Conservation (phyloP, 2,329 filamentous ascomycete species). For the Davidsoniella virescens region DNA sequence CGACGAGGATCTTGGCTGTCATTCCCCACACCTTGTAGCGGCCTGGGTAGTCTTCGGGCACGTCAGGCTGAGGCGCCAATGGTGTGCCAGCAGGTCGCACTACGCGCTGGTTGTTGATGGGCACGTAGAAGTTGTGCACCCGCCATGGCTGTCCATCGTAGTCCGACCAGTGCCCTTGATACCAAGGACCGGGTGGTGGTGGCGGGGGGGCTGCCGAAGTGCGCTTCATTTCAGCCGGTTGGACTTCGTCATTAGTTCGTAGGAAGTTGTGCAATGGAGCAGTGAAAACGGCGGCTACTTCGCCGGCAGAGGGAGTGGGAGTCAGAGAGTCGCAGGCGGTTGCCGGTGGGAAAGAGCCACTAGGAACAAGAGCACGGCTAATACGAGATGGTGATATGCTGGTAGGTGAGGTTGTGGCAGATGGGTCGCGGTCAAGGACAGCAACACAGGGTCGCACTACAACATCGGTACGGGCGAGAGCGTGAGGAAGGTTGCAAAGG, state of each 20-base stretch:
- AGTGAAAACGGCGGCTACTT: slow-evolving; percentile 88
- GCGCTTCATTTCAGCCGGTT: too few species aligned
- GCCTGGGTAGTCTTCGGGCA: slow-evolving; percentile 24
- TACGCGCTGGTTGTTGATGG: slow-evolving; percentile 54
- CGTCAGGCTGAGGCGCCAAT: slow-evolving; percentile 14
- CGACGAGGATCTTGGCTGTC: slow-evolving; percentile 81
- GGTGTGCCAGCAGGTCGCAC: slow-evolving; percentile 32
- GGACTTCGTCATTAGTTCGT: slow-evolving; percentile 30
- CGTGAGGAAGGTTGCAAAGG: slow-evolving; percentile 67
- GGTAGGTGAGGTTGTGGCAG: slow-evolving; percentile 21
- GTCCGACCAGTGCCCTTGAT: slow-evolving; percentile 64
- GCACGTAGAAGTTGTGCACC: slow-evolving; percentile 86
- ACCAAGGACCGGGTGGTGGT: slow-evolving; percentile 52
- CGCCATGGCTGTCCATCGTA: slow-evolving; percentile 69
- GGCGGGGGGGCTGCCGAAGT: slow-evolving; percentile 20
- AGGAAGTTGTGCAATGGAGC: slow-evolving; percentile 79
- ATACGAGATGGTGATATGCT: background rate
- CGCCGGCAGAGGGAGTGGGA: slow-evolving; percentile 68
- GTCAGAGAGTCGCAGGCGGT: slow-evolving; percentile 42
- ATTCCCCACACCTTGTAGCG: slow-evolving; percentile 86
- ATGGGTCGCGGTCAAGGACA: slow-evolving; percentile 47
- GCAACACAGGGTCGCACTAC: slow-evolving; percentile 63
- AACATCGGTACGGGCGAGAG: slow-evolving; percentile 55
- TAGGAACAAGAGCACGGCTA: background rate
- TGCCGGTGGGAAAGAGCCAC: slow-evolving; percentile 4